A percentile compares a stretch with the other conserved stretches of the same genome.
These are phyloP conservation scores for Populus tremula DNA, from an alignment of 345 rosid genomes.

Conservation along the genomic window DNA sequence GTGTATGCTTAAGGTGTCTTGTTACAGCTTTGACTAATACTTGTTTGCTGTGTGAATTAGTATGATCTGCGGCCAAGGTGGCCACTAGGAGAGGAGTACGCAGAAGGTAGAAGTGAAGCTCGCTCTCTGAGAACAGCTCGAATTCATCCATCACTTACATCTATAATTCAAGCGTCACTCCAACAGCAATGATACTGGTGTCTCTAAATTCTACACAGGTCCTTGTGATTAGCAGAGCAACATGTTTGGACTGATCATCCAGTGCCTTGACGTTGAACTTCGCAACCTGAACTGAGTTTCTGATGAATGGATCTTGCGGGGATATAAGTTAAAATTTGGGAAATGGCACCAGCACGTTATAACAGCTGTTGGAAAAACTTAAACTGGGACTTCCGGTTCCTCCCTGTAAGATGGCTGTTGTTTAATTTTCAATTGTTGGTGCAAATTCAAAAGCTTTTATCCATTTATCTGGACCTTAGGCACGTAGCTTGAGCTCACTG, in stretches of 20 bases:
- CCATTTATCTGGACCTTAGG: no score
- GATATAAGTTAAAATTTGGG: no score
- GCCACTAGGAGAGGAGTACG: conserved; percentile 87
- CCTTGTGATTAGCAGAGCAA: neutral
- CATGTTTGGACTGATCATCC: neutral
- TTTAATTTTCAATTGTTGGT: no score
- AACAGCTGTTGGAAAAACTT: no score
- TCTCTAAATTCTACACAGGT: neutral
- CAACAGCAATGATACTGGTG: conserved; percentile 31
- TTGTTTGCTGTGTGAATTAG: conserved; percentile 37
- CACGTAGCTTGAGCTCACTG: no score
- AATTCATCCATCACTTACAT: conserved; percentile 85
- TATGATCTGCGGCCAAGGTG: conserved; percentile 90
- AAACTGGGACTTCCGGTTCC: no score
- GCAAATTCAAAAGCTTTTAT: no score
- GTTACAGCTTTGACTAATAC: neutral
- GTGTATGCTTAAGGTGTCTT: no score
- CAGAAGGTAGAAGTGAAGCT: conserved; percentile 76
- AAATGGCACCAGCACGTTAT: no score
- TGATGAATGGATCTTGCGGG: no score
- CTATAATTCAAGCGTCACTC: conserved; percentile 62
- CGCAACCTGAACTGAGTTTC: neutral
- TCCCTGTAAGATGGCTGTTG: no score
- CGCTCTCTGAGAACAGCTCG: conserved; percentile 74
- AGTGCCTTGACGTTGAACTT: neutral